phyloP scores from a whole-genome alignment of 495 filamentous ascomycete species.

The Melanomma pulvis-pyrius region DNA sequence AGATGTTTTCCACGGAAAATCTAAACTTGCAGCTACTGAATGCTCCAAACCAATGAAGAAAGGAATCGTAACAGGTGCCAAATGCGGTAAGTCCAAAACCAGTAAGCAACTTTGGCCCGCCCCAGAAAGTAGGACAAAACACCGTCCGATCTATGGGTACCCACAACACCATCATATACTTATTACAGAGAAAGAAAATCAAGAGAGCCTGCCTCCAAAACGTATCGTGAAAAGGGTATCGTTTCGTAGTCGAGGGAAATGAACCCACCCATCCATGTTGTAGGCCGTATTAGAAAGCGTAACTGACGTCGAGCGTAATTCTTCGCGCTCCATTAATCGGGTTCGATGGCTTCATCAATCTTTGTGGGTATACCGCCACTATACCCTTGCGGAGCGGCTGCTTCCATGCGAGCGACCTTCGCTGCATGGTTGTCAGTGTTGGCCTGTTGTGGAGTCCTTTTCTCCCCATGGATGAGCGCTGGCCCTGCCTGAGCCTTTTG shows the following conservation, averaged over 20 bases:
- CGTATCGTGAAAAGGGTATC: neutral
- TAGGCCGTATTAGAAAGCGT: neutral
- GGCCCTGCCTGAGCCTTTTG: too few species aligned
- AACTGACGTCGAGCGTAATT: neutral
- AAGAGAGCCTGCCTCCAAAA: neutral
- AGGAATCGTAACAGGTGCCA: too few species aligned
- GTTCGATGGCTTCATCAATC: constrained; percentile 47
- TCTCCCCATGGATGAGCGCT: too few species aligned
- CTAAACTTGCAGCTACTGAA: too few species aligned
- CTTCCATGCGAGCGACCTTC: constrained; percentile 42
- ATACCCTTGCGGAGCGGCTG: constrained; percentile 33
- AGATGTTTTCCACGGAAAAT: too few species aligned
- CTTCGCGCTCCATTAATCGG: constrained; percentile 22
- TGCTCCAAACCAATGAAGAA: too few species aligned
- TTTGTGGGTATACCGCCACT: constrained; percentile 38
- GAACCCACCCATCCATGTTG: neutral
- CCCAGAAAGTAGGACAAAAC: neutral
- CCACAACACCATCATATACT: neutral
- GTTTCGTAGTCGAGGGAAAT: neutral
- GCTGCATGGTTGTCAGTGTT: constrained; percentile 32
- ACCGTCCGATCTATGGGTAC: neutral
- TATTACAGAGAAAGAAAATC: neutral
- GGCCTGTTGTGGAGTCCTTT: constrained; percentile 9
- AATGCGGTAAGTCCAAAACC: too few species aligned
- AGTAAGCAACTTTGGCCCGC: neutral